These are phyloP conservation scores for Lenzites betulinus DNA, from an alignment of 768 basidiomycete species.

Conservation along the genomic window DNA sequence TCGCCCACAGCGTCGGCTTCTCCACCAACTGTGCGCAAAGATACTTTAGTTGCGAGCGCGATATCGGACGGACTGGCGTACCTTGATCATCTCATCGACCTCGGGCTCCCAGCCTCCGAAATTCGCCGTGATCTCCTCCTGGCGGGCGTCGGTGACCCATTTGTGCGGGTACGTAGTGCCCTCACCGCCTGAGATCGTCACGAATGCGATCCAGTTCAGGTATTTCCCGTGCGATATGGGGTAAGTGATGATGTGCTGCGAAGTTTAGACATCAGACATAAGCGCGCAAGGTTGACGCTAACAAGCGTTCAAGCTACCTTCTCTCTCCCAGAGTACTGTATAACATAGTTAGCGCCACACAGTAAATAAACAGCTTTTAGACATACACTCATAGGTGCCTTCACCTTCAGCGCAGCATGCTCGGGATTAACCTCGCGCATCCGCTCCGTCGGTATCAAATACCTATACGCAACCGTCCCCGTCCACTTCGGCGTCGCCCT, in stretches of 20 bases:
- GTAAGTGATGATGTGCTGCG: conserved; percentile 32
- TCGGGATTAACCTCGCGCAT: conserved; percentile 24
- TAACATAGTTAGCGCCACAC: neutral
- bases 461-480: conserved; percentile 30
- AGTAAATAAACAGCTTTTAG: too few species aligned
- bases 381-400: conserved; percentile 16
- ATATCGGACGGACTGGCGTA: neutral
- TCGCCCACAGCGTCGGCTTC: conserved; percentile 28
- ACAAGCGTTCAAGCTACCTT: conserved; percentile 14
- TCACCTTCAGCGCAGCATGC: conserved; percentile 14
- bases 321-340: conserved; percentile 25
- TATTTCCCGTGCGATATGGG: conserved; percentile 28
- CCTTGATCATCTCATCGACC: conserved; percentile 27
- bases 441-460: conserved; percentile 27
- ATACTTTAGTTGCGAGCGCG: neutral
- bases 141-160: conserved; percentile 27
- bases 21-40: conserved; percentile 23
- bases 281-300: too few species aligned
- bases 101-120: conserved; percentile 31
- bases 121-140: conserved; percentile 23
- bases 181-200: conserved; percentile 24
- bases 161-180: conserved; percentile 26
- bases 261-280: neutral
- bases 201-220: conserved; percentile 29
- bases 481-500: conserved; percentile 29